Conservation (phyloP, 352 stramenopile genomes). For the Thraustotheca clavata region DNA sequence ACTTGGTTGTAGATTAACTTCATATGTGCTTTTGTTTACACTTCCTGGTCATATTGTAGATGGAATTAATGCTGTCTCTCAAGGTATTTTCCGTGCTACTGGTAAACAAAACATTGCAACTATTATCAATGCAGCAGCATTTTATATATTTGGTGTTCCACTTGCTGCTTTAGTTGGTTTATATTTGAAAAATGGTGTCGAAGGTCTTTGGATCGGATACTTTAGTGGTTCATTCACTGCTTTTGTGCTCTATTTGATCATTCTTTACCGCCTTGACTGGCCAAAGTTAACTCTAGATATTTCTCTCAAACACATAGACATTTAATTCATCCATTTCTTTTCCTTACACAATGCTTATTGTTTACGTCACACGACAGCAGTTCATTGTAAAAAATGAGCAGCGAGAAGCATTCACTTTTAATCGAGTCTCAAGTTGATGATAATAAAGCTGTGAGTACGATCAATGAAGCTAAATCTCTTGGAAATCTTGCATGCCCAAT, state of each 20-base stretch:
- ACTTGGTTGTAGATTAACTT: slow-evolving; percentile 24
- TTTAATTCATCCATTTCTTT: too few relatives aligned
- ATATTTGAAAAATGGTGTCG: slow-evolving; percentile 33
- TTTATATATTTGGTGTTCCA: slow-evolving; percentile 68
- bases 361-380: too few relatives aligned
- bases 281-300: not conserved
- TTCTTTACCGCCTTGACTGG: slow-evolving; percentile 52
- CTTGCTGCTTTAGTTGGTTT: slow-evolving; percentile 49
- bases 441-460: too few relatives aligned
- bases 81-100: slow-evolving; percentile 58
- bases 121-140: slow-evolving; percentile 56
- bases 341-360: too few relatives aligned
- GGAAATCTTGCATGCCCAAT: too few relatives aligned
- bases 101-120: slow-evolving; percentile 52
- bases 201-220: slow-evolving; percentile 51
- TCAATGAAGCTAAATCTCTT: too few relatives aligned
- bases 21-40: slow-evolving; percentile 36
- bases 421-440: too few relatives aligned
- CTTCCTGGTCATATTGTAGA: slow-evolving; percentile 43
- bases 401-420: too few relatives aligned
- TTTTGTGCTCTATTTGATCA: slow-evolving; percentile 10
- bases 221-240: slow-evolving; percentile 24
- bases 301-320: not conserved
- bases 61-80: slow-evolving; percentile 38
- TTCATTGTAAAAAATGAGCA: too few relatives aligned